These are phyloP conservation scores for Sapria himalayana DNA, from an alignment of 345 rosid species.

Conservation along the genomic window DNA sequence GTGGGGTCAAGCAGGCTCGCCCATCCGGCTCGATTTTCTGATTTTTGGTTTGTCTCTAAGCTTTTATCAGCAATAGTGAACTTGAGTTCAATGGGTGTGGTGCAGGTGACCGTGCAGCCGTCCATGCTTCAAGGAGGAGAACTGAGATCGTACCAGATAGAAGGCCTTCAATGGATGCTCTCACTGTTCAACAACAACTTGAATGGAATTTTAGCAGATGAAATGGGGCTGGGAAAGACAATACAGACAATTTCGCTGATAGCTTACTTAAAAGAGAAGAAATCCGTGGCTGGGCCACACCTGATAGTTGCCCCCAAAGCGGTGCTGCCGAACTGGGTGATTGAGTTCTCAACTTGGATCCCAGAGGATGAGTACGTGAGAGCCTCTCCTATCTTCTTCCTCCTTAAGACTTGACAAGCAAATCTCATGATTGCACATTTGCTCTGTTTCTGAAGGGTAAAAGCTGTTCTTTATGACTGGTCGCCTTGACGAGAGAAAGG, in stretches of 20 bases:
- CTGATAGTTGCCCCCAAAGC: slow-evolving; percentile 98
- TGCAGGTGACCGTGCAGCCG: slow-evolving; percentile 91
- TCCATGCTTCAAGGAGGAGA: slow-evolving; percentile 81
- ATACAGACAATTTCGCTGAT: slow-evolving; percentile 87
- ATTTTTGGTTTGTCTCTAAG: neutral
- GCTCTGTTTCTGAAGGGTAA: slow-evolving; percentile 33
- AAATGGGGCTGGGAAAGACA: slow-evolving; percentile 98
- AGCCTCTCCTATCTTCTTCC: neutral
- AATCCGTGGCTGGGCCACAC: slow-evolving; percentile 79
- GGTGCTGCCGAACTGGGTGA: slow-evolving; percentile 89
- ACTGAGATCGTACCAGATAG: slow-evolving; percentile 74
- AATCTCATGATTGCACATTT: slow-evolving; percentile 8
- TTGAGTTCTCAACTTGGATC: slow-evolving; percentile 86
- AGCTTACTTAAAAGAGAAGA: slow-evolving; percentile 79
- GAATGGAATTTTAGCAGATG: slow-evolving; percentile 97
- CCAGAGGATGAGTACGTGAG: slow-evolving; percentile 37
- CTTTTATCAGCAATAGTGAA: neutral
- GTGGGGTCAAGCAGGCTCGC: too few relatives aligned
- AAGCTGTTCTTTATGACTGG: slow-evolving; percentile 91
- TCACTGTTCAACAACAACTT: slow-evolving; percentile 92
- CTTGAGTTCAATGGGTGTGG: too few relatives aligned
- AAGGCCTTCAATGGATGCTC: slow-evolving; percentile 99
- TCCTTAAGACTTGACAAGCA: too few relatives aligned
- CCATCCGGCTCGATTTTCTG: too few relatives aligned
- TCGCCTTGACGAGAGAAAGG: slow-evolving; percentile 87